These are phyloP conservation scores for Fomitopsis pulvina DNA, from an alignment of 768 basidiomycete species.

Conservation along the genomic window DNA sequence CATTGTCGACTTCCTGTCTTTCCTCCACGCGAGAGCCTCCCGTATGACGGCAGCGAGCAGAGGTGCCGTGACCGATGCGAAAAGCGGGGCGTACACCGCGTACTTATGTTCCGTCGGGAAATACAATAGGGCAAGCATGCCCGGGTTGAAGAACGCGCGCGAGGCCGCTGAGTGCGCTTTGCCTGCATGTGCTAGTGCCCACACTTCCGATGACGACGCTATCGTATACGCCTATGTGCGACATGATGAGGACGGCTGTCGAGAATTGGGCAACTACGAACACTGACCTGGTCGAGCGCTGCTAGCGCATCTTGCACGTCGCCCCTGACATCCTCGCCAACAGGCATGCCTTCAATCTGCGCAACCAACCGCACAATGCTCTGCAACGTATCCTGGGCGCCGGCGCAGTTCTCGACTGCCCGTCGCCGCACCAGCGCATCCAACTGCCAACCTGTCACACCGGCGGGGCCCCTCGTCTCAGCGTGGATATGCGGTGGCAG, in stretches of 20 bases:
- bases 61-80: constrained; percentile 86
- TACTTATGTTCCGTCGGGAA: constrained; percentile 98
- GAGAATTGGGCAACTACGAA: background rate
- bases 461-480: constrained; percentile 3
- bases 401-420: constrained; percentile 58
- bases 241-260: background rate
- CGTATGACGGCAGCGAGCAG: constrained; percentile 66
- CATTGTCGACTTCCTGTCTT: constrained; percentile 17
- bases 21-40: constrained; percentile 62
- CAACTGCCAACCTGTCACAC: constrained; percentile 65
- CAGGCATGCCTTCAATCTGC: constrained; percentile 90
- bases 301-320: constrained; percentile 67
- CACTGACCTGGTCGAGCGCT: constrained; percentile 55
- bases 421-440: constrained; percentile 71
- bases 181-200: constrained; percentile 53
- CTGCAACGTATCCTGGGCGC: constrained; percentile 64
- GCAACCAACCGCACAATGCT: constrained; percentile 83
- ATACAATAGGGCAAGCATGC: constrained; percentile 92
- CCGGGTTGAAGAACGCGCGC: constrained; percentile 93
- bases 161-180: constrained; percentile 62
- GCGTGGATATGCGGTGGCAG: constrained; percentile 43
- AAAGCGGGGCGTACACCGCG: constrained; percentile 92
- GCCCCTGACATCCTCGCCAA: constrained; percentile 66
- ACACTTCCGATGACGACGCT: constrained; percentile 31
- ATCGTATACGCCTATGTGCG: constrained; percentile 20